These are phyloP conservation scores for Auricularia sp. DNA, from an alignment of 768 basidiomycete species.

Conservation along the genomic window DNA sequence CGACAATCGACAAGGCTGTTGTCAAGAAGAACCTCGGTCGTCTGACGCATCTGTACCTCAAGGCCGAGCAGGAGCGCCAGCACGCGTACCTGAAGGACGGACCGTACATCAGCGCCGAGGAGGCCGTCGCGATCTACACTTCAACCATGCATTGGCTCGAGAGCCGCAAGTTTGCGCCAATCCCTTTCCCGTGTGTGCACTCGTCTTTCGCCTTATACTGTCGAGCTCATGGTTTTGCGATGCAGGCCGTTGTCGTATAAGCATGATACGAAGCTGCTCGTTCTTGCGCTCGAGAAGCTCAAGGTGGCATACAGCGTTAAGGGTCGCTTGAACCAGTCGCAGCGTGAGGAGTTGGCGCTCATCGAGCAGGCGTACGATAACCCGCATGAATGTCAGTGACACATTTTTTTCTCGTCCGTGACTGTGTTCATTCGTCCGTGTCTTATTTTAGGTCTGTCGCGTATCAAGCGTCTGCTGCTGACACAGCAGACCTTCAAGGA, in stretches of 20 bases:
- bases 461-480: conserved; percentile 92
- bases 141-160: conserved; percentile 99
- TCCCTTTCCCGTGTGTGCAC: conserved; percentile 81
- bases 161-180: conserved; percentile 94
- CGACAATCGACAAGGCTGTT: conserved; percentile 96
- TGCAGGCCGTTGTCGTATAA: conserved; percentile 88
- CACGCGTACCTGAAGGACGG: conserved; percentile 98
- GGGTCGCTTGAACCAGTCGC: conserved; percentile 92
- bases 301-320: conserved; percentile 99
- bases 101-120: conserved; percentile 96
- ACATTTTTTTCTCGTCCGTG: conserved; percentile 1
- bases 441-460: conserved; percentile 55
- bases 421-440: neutral
- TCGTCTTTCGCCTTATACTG: neutral
- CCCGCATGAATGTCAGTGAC: conserved; percentile 77
- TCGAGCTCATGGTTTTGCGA: neutral
- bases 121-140: conserved; percentile 97
- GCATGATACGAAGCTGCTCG: conserved; percentile 95
- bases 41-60: conserved; percentile 92
- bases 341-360: conserved; percentile 93
- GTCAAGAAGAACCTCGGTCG: conserved; percentile 99
- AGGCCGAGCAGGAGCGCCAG: conserved; percentile 97
- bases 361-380: conserved; percentile 99
- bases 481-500: conserved; percentile 99
- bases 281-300: conserved; percentile 92